Evolutionary conservation across 345 rosid species (phyloP), one percentile per base, ranked within the genome.

Genomic region (Salix dunnii): DNA sequence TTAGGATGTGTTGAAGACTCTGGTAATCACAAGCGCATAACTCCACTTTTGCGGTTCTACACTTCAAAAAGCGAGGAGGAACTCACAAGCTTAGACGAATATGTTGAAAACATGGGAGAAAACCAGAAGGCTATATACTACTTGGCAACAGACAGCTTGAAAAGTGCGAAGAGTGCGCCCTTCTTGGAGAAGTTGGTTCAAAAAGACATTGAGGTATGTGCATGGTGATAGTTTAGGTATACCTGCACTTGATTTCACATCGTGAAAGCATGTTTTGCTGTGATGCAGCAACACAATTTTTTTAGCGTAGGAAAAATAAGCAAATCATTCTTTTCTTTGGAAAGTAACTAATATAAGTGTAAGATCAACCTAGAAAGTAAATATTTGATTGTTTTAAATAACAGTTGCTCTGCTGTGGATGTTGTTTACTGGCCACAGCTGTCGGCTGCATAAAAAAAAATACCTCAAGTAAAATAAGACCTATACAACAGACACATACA

Each of bases 131-230:
- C 97, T 6, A 96, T 96, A 76, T 96, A 92, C 85, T 93, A 93
- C 84, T 85, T 96, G 78, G 99, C 99, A 12, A 85, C 94, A 0
- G 97, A 96, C 85, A 96, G 99, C 84, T 82, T 96, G 61, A 92
- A 92, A 84, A 96, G 99, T 86, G 99, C 98, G 18, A 93, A 88
- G 86, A 86, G 82, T 3, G 98, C 99, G 74, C 99, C 98, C 3
- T 96, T 96, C 87, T 86, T 96, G 88, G 99, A 96, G 94, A 96
- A 91, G 82, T 78, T 96, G 76, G 82, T 96, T 71, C 97, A 96
- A 79, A 93, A 92, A 68, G 95, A 87, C 72, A 91, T 96, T 25
- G 98, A 96, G 97, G 99, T 96, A 83, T 64, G 71, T 43, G 46
- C 46, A 20, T 69, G 14, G 7, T 28, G n/a, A 40, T 28, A 31